Base-by-base conservation (phyloP, 441 rosid genomes). In the Adansonia gregorii region DNA sequence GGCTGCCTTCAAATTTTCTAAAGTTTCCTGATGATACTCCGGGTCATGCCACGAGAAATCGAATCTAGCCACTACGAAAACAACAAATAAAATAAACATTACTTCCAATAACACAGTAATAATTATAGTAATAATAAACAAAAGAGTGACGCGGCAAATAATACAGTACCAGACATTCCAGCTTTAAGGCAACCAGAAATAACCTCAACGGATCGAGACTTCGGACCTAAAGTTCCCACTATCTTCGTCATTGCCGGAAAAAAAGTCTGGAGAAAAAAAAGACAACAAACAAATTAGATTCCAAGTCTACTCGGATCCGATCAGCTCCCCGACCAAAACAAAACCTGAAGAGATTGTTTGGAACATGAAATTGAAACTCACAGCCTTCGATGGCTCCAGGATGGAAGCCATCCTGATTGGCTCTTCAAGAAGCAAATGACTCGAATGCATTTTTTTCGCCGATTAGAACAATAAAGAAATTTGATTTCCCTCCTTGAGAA, bases 341-440 rank as follows among this genome's bases (percentile, higher is more conserved):
- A 76, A 68, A 0, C 72, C 49, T 45, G 24, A 15, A 59, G 27
- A 67, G 70, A 63, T n/a, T 59, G 17, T 8, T 14, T 17, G 9
- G 35, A 61, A 27, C 2, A 17, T 3, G n/a, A 71, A n/a, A 31
- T 24, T n/a, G 27, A 48, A 54, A 84, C 92, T 90, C 64, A 95
- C 98, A n/a, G 95, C 72, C 83, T 91, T 95, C 39, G 98, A 92
- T 8, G 98, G 95, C 84, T 95, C 95, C 66, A 93, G 93, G 75
- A 95, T 92, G 65, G 97, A 91, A 83, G 94, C 97, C 98, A 95
- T 95, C 94, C 98, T 85, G 77, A 95, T 95, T 4, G 98, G 98
- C 90, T 95, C 98, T 79, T 95, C 98, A 20, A 92, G 95, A 78
- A 95, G 97, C 82, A 95, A 79, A 87, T 95, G 97, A 75, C 87